Base-by-base conservation (phyloP, 345 rosid genomes). In the Zanthoxylum bungeanum region DNA sequence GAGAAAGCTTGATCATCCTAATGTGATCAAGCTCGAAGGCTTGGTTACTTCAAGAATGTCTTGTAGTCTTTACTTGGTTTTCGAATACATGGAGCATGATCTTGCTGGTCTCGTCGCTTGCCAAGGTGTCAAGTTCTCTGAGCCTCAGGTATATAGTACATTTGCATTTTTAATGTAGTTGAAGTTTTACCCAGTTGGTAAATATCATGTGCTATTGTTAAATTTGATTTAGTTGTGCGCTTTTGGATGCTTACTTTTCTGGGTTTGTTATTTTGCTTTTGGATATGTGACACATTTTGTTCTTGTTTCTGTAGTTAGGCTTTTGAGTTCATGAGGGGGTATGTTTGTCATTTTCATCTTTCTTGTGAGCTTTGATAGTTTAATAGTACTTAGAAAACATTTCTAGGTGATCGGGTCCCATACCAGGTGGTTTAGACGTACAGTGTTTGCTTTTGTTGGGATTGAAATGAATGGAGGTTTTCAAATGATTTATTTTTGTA, bases 11-110 rank as follows among this genome's bases (percentile, higher is more conserved):
- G 86, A 94, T 53, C 98, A 94, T 77, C 97, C 92, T 10, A 94
- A 92, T 77, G 88, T 94, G 57, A 84, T 94, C 44, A 94, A 90
- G 87, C 91, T 94, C 36, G 84, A 92, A 74, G 98, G 98, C 30
- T 81, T 90, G 77, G 97, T 82, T 50, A 89, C 97, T 74, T 94
- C 98, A 10, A 85, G 97, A 76, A 85, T 94, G 89, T 90, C 97
- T 0, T 85, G 88, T 76, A 87, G 97, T 73, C 89, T 94, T 72
- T 92, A 92, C 80, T 84, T 94, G 77, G 89, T 90, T 53, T 94
- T 91, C 39, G 90, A 92, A 75, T 94, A 92, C 77, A 94, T 94
- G 98, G 97, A 94, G 19, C 97, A 92, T 69, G 98, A 94, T 87
- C 92, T 94, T 58, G 65, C 98, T 1, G 98, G 98, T 28, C 89